Evolutionary conservation across 768 basidiomycete genomes (phyloP).

Genomic region (Kwoniella sp.): DNA sequence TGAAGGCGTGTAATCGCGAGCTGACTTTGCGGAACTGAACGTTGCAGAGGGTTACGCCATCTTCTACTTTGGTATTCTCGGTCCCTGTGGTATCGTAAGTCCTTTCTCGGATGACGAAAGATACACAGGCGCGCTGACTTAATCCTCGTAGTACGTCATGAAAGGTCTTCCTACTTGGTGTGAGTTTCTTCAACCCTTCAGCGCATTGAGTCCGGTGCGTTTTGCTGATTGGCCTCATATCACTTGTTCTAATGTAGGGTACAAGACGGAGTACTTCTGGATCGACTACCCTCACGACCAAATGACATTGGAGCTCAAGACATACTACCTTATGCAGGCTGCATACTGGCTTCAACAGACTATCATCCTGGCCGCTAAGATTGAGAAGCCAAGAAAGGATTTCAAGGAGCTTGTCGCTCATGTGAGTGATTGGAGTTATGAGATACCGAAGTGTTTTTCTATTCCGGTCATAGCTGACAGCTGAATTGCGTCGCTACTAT

Average conservation of each 20-base stretch:
- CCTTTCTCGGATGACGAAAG: too few species aligned
- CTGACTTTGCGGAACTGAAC: neutral
- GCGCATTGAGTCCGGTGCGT: neutral
- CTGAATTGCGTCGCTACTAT: neutral
- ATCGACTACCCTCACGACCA: constrained; percentile 86
- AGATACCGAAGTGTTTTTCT: neutral
- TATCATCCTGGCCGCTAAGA: constrained; percentile 71
- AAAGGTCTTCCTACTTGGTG: constrained; percentile 76
- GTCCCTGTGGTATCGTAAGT: constrained; percentile 77
- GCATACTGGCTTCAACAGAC: constrained; percentile 95
- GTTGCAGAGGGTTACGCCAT: constrained; percentile 66
- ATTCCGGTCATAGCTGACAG: too few species aligned
- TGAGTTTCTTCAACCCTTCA: constrained; percentile 58
- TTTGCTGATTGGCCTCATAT: too few species aligned
- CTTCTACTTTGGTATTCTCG: constrained; percentile 73
- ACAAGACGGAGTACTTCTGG: constrained; percentile 78
- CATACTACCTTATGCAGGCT: constrained; percentile 89
- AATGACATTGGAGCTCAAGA: constrained; percentile 80
- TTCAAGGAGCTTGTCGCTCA: constrained; percentile 82
- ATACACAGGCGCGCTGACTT: too few species aligned
- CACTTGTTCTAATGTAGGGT: constrained; percentile 31
- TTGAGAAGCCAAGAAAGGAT: constrained; percentile 95
- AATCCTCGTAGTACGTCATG: constrained; percentile 72
- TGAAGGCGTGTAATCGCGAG: too few species aligned
- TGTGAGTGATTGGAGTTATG: constrained; percentile 37